Conservation (phyloP, 108 stramenopile genomes). For the Fistulifera pelliculosa region DNA sequence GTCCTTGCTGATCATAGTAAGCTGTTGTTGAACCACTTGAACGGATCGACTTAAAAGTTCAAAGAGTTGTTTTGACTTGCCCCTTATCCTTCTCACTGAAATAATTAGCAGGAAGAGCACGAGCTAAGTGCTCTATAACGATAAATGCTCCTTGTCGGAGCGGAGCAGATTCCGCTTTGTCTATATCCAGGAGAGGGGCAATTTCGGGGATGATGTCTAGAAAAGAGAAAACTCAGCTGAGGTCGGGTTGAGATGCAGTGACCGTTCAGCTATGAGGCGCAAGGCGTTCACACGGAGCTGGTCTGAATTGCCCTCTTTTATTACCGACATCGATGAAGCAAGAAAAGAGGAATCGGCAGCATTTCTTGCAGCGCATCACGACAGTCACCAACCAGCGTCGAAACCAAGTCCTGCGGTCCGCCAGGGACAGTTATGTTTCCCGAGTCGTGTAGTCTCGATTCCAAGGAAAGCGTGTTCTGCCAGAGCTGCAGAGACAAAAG, state of each 20-base stretch:
- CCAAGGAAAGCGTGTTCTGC: constrained; percentile 60
- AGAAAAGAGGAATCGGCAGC: constrained; percentile 69
- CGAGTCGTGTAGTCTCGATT: constrained; percentile 26
- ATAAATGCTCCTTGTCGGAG: constrained; percentile 57
- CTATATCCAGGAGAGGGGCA: constrained; percentile 20
- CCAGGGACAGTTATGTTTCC: constrained; percentile 6
- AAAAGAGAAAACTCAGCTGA: constrained; percentile 65
- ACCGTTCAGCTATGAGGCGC: constrained; percentile 51
- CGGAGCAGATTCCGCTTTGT: constrained; percentile 10
- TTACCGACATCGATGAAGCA: constrained; percentile 56
- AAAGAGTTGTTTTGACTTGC: no score
- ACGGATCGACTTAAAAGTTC: not conserved
- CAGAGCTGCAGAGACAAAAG: constrained; percentile 51
- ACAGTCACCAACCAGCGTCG: no score
- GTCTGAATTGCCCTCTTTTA: constrained; percentile 46
- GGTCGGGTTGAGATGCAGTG: constrained; percentile 27
- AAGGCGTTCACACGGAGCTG: constrained; percentile 56
- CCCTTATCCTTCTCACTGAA: no score
- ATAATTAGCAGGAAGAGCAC: not conserved
- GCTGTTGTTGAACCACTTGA: not conserved
- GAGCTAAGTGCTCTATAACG: constrained; percentile 50
- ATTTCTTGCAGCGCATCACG: constrained; percentile 45
- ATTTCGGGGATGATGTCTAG: constrained; percentile 66
- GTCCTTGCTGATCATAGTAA: not conserved
- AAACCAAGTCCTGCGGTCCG: no score